Evolutionary conservation across 225 moss, liverwort and hornwort species (phyloP).

Genomic region (Takakia lepidozioides): DNA sequence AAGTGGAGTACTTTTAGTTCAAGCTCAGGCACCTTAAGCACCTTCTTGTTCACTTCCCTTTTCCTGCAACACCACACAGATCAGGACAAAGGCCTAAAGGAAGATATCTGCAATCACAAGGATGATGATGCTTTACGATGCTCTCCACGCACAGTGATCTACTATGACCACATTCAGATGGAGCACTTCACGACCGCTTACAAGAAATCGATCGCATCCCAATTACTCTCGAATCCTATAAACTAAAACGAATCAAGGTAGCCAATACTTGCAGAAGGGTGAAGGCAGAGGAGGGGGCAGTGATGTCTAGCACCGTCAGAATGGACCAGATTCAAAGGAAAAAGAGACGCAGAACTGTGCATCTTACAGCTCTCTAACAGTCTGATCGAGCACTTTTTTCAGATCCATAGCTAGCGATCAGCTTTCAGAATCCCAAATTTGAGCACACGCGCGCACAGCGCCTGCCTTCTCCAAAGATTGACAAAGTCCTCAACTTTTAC

Average conservation of each 20-base stretch:
- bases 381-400: constrained; percentile 99
- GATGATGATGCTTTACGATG: not conserved
- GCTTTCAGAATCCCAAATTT: no score
- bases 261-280: no score
- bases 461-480: no score
- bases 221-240: no score
- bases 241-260: no score
- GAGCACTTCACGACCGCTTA: not conserved
- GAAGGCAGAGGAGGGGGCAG: no score
- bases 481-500: no score
- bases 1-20: constrained; percentile 99
- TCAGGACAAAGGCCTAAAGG: not conserved
- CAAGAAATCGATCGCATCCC: not conserved
- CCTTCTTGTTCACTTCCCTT: constrained; percentile 98
- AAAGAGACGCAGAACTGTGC: constrained; percentile 1
- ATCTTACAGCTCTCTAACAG: constrained; percentile 94
- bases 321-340: not conserved
- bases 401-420: constrained; percentile 69
- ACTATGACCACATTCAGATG: no score
- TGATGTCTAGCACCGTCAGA: no score
- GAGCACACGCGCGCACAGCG: no score
- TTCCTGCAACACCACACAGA: constrained; percentile 46
- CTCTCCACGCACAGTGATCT: not conserved
- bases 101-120: not conserved
- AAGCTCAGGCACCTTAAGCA: constrained; percentile 96